A percentile compares a stretch with the other conserved stretches of the same genome.
Conservation (phyloP, 2,329 filamentous ascomycete genomes). For the Nothopassalora personata region DNA sequence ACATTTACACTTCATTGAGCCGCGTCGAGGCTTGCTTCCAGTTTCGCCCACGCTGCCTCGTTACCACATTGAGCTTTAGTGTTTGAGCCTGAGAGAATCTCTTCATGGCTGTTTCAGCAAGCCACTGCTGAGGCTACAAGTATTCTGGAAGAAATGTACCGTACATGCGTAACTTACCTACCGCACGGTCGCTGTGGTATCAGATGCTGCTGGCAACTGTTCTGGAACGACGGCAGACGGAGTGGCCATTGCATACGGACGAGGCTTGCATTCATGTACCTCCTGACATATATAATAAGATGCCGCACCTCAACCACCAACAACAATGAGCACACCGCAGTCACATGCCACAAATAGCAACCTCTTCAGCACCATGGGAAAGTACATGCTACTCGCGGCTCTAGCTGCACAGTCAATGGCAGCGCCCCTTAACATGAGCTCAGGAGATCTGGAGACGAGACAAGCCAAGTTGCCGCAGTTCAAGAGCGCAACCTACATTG, state of each 20-base stretch:
- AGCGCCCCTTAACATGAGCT: not conserved
- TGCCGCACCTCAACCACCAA: not conserved
- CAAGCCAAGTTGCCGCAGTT: conserved; percentile 4
- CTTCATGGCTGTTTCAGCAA: not conserved
- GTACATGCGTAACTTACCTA: not conserved
- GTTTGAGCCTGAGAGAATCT: not conserved
- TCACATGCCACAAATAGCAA: not conserved
- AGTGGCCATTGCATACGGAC: not conserved
- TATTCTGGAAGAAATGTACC: not conserved
- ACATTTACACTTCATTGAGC: not conserved
- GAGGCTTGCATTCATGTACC: not conserved
- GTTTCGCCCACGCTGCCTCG: not conserved
- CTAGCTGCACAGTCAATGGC: not conserved
- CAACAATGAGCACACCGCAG: not conserved
- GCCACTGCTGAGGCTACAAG: not conserved
- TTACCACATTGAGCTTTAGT: not conserved
- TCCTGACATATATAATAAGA: not conserved
- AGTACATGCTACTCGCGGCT: not conserved
- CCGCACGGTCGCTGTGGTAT: not conserved
- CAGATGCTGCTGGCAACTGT: not conserved
- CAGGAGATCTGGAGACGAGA: not conserved
- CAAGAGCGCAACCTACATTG: conserved; percentile 12
- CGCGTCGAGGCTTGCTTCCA: not conserved
- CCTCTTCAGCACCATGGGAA: not conserved
- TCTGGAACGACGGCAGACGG: not conserved